Base-by-base conservation (phyloP, 1,139 yeast species). In the Casaregolazyma suthepensis region DNA sequence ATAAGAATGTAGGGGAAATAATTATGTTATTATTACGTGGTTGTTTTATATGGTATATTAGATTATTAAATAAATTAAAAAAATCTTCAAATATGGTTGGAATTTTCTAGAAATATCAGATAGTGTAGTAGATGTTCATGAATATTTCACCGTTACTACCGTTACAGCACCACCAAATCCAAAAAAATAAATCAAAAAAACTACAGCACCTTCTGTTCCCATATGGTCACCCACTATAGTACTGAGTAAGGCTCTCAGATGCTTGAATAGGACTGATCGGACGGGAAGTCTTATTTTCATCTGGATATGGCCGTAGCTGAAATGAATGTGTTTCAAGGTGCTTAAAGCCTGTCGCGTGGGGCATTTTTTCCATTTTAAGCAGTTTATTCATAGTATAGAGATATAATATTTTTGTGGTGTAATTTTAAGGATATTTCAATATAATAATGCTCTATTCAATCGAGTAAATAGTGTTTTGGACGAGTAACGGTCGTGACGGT, bases 261-360 rank as follows among this genome's bases (percentile, higher is more conserved):
- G 50, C 45, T 47, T 47, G 43, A 47, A 40, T 47, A 47, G 45
- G 50, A 47, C 43, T 47, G 50, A 47, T 47, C 50, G 50, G 50
- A 47, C 50, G 50, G 50, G 50, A 47, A 47, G 43, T 47, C 50
- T 40, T 47, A 42, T 40, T 47, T 47, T 47, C 50, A 47, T 42
- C 50, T 47, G 50, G 50, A 47, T 47, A 47, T 47, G 50, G 50
- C 50, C 50, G 50, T 47, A 47, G 50, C 50, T 47, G 50, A 20
- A 26, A 47, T 13, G 15, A 12, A 19, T 13, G 5, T 44, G 13
- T n/a, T n/a, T 9, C 3, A 35, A 5, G 40, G 40, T 15, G 15
- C 13, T 35, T 35, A n/a, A n/a, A 35, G 17, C 40, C 31, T 26
- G 31, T 26, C 6, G 31, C 10, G 12, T 26, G 31, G 2, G 10